Evolutionary conservation across 1,284 basidiomycete species (phyloP).

Genomic region (Rhodotorula sp.): DNA sequence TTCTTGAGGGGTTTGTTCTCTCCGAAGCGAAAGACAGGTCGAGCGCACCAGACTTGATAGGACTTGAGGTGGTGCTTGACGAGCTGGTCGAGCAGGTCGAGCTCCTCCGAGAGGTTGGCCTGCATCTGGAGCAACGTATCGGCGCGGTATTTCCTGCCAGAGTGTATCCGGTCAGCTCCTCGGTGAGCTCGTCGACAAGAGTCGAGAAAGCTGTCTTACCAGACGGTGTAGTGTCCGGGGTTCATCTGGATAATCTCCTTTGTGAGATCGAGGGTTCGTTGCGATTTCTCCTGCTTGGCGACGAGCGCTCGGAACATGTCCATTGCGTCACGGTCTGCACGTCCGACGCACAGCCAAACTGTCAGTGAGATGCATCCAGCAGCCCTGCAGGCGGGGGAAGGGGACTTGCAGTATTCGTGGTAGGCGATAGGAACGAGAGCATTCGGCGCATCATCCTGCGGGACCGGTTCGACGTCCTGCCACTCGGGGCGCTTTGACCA

Average conservation of each 20-base stretch:
- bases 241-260: constrained; percentile 80
- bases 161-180: no score
- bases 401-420: constrained; percentile 69
- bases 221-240: constrained; percentile 90
- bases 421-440: constrained; percentile 88
- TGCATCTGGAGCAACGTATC: constrained; percentile 69
- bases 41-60: constrained; percentile 81
- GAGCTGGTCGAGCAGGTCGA: constrained; percentile 77
- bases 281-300: constrained; percentile 68
- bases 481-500: constrained; percentile 69
- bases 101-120: constrained; percentile 67
- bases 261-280: constrained; percentile 77
- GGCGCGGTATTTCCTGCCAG: constrained; percentile 84
- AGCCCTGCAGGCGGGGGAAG: neutral
- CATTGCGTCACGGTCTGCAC: constrained; percentile 81
- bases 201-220: constrained; percentile 55
- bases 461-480: constrained; percentile 71
- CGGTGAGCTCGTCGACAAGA: neutral
- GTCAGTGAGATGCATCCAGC: no score
- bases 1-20: rapidly evolving
- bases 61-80: constrained; percentile 80
- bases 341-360: neutral
- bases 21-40: no score
- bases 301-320: constrained; percentile 84
- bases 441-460: constrained; percentile 72